Percentiles rank a stretch among this genome's conserved stretches.
Conservation (phyloP, 75 land plant genomes). For the Pinus taeda region DNA sequence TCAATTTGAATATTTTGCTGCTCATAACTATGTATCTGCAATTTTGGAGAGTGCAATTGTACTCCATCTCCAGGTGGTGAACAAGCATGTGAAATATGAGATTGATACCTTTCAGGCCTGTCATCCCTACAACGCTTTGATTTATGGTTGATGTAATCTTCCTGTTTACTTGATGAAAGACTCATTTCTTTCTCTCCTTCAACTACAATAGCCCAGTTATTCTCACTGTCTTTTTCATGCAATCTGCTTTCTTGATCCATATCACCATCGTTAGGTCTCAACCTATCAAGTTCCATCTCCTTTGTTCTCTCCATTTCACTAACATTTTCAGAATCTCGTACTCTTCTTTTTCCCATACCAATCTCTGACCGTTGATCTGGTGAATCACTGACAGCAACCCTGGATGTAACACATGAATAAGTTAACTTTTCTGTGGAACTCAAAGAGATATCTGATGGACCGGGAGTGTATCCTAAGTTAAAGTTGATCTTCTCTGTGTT, state of each 20-base stretch:
- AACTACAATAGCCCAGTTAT: not conserved
- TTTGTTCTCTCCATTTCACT: not conserved
- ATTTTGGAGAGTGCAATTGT: not conserved
- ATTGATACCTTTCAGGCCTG: not conserved
- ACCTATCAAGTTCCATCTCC: not conserved
- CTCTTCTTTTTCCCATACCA: not conserved
- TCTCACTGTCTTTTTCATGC: not conserved
- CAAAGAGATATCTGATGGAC: not conserved
- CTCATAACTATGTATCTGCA: not conserved
- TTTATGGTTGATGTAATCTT: too few relatives aligned
- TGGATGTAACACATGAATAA: not conserved
- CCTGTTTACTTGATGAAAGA: not conserved
- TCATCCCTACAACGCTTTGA: not conserved
- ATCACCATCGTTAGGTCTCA: conserved; percentile 5
- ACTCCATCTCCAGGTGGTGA: not conserved
- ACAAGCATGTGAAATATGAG: not conserved
- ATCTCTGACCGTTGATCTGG: not conserved
- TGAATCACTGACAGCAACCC: not conserved
- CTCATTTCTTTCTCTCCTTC: not conserved
- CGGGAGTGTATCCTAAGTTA: not conserved
- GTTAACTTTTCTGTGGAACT: conserved; percentile 3
- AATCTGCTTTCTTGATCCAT: conserved; percentile 3
- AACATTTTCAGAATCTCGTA: not conserved
- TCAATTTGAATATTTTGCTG: not conserved
- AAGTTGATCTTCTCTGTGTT: not conserved